Evolutionary conservation across 257 asterid genomes (phyloP).

Genomic region (Ballota nigra): DNA sequence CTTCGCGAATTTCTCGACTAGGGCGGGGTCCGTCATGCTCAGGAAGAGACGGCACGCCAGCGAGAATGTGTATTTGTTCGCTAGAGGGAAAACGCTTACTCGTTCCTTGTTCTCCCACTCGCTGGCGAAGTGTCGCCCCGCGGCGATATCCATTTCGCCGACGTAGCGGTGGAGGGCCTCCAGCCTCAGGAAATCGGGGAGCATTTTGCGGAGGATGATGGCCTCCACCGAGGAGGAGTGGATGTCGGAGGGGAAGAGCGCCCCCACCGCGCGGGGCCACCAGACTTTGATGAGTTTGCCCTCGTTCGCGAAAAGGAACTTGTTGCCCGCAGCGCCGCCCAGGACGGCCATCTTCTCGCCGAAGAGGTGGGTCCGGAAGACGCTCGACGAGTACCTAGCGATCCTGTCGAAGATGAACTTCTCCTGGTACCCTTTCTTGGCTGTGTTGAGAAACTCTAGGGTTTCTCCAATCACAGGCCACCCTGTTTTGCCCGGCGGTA

Average conservation of each 20-base stretch:
- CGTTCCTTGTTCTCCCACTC: slow-evolving; percentile 41
- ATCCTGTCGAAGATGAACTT: slow-evolving; percentile 46
- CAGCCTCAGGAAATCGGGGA: slow-evolving; percentile 55
- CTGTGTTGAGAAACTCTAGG: slow-evolving; percentile 41
- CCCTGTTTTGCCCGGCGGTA: slow-evolving; percentile 45
- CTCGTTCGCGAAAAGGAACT: slow-evolving; percentile 57
- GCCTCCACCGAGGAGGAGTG: slow-evolving; percentile 49
- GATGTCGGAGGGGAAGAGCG: slow-evolving; percentile 44
- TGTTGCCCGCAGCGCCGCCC: slow-evolving; percentile 52
- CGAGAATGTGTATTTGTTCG: slow-evolving; percentile 57
- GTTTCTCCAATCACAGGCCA: slow-evolving; percentile 59
- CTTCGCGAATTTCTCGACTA: slow-evolving; percentile 35
- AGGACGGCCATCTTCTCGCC: slow-evolving; percentile 48
- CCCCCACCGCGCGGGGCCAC: slow-evolving; percentile 53
- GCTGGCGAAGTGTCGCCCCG: slow-evolving; percentile 40
- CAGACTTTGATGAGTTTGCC: slow-evolving; percentile 55
- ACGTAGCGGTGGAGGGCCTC: slow-evolving; percentile 61
- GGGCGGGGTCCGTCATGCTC: slow-evolving; percentile 43
- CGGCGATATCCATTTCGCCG: slow-evolving; percentile 53
- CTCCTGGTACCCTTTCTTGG: slow-evolving; percentile 47
- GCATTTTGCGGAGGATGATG: slow-evolving; percentile 50
- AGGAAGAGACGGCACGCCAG: slow-evolving; percentile 48
- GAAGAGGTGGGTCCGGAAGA: slow-evolving; percentile 50
- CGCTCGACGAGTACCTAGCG: slow-evolving; percentile 39
- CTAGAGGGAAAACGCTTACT: slow-evolving; percentile 38